Conservation (phyloP, 441 rosid species). For the Isatis lusitanica region DNA sequence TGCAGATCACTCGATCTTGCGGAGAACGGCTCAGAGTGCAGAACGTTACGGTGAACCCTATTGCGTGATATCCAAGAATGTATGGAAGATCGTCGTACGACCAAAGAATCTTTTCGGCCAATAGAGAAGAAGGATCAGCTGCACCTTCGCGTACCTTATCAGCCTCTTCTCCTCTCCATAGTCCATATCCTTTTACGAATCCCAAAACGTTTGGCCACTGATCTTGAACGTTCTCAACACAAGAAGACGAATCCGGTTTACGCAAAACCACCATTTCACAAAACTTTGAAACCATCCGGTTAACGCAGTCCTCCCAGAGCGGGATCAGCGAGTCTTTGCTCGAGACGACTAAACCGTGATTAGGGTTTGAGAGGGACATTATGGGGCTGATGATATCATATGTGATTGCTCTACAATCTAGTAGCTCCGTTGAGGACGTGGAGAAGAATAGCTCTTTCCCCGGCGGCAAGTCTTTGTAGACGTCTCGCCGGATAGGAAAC, state of each 20-base stretch:
- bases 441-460: conserved; percentile 85
- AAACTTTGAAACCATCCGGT: conserved; percentile 71
- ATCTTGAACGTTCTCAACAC: conserved; percentile 47
- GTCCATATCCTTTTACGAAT: conserved; percentile 62
- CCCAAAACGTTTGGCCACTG: conserved; percentile 94
- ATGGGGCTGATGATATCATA: conserved; percentile 67
- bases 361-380: conserved; percentile 52
- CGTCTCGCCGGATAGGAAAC: conserved; percentile 76
- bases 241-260: conserved; percentile 42
- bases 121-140: conserved; percentile 57
- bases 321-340: conserved; percentile 80
- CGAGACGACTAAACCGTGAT: conserved; percentile 43
- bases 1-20: conserved; percentile 61
- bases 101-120: conserved; percentile 82
- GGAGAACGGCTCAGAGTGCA: conserved; percentile 66
- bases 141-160: conserved; percentile 62
- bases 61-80: conserved; percentile 77
- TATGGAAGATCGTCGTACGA: conserved; percentile 83
- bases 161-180: conserved; percentile 95
- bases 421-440: conserved; percentile 54
- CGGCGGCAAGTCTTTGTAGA: conserved; percentile 73
- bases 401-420: conserved; percentile 70
- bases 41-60: conserved; percentile 68
- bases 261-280: conserved; percentile 67
- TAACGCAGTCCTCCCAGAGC: conserved; percentile 90